A percentile compares a stretch with the other conserved stretches of the same genome.
Conservation (phyloP, 2,329 filamentous ascomycete genomes). For the Trichoderma koningiopsis region DNA sequence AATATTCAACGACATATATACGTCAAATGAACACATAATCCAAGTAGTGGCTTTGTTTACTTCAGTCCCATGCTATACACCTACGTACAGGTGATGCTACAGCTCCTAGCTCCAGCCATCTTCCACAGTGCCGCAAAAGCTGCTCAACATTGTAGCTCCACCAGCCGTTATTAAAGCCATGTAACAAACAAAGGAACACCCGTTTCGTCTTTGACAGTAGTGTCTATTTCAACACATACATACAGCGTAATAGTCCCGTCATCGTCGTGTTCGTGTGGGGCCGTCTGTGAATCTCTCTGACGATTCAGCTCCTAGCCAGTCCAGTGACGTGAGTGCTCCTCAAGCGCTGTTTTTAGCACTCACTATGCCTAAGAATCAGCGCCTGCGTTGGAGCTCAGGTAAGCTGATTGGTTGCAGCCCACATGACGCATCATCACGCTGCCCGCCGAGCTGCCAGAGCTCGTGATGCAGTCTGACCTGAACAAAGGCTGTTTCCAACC, state of each 20-base stretch:
- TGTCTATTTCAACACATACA: background rate
- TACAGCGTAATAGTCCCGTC: background rate
- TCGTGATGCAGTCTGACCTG: slow-evolving; percentile 10
- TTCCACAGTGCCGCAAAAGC: too few relatives aligned
- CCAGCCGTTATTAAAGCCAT: too few relatives aligned
- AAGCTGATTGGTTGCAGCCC: slow-evolving; percentile 20
- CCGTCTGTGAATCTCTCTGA: background rate
- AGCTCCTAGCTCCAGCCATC: background rate
- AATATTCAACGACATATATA: background rate
- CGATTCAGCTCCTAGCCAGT: background rate
- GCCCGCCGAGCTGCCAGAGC: background rate
- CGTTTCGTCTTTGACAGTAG: too few relatives aligned
- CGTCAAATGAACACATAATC: background rate
- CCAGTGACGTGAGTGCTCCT: slow-evolving; percentile 1
- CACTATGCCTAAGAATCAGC: slow-evolving; percentile 15
- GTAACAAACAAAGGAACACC: too few relatives aligned
- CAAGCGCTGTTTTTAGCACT: slow-evolving; percentile 8
- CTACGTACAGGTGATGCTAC: background rate
- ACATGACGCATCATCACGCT: slow-evolving; percentile 25
- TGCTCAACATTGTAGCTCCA: too few relatives aligned
- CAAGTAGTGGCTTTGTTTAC: background rate
- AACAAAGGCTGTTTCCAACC: background rate
- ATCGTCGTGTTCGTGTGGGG: background rate
- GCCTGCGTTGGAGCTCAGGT: background rate
- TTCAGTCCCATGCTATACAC: background rate